Evolutionary conservation across 1,284 basidiomycete genomes (phyloP), one percentile per base, ranked within the genome.

Genomic region (Ustilago cynodontis): DNA sequence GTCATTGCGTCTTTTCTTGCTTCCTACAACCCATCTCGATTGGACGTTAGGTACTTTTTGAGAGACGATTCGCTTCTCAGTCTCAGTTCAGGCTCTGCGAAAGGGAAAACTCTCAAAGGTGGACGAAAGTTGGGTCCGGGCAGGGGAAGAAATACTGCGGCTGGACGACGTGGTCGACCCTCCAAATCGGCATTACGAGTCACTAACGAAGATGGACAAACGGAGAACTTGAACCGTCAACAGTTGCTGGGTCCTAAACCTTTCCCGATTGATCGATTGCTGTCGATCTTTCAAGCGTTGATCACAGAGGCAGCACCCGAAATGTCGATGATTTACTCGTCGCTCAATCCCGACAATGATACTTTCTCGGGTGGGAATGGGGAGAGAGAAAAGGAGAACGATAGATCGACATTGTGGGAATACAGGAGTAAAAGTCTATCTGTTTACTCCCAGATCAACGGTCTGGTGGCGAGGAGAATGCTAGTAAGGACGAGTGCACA

Each of bases 1-100:
- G 87, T 96, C 13, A 86, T 96, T 9, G 93, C 94, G 0, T 90
- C 92, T 0, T 97, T 92, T 84, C 87, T 95, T 35, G 94, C 94
- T 2, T 93, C 92, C 51, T 93, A 92, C 65, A 97, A 97, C 84
- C 94, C 94, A 0, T 86, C 91, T 0, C 92, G 91, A 80, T 91
- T 91, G 7, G 95, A 97, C 85, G 63, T 93, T 73, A 68, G 79
- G 28, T 82, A 82, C 58, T 84, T 80, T 56, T 54, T 84, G 18
- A 76, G 80, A 8, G 82, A 84, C 54, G 66, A 71, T 51, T 80
- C 59, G 49, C 68, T 68, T 20, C 64, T 64, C 60, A 66, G 63
- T 35, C 69, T 70, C 14, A 73, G 65, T 29, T 73, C 59, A 29
- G 70, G 67, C 16, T 31, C 60, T 26, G 59, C 59, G 3, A 71